A percentile compares a stretch with the other conserved stretches of the same genome.
phyloP scores from a whole-genome alignment of 1,284 basidiomycete species.

The Amylostereum chailletii region DNA sequence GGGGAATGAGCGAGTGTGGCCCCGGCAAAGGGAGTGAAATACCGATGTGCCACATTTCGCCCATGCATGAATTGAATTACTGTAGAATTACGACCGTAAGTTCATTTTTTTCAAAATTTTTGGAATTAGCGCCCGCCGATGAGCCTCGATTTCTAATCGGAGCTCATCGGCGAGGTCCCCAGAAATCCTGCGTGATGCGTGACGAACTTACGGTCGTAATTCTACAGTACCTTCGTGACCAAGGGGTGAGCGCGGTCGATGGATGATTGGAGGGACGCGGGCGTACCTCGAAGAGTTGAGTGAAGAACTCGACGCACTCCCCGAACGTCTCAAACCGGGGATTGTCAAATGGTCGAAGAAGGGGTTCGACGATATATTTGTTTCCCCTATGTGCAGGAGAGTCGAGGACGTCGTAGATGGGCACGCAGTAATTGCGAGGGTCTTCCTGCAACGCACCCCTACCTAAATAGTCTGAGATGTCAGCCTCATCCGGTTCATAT shows the following conservation, averaged over 20 bases:
- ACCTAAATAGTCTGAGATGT: not conserved
- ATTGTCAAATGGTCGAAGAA: not conserved
- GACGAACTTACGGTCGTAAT: too few species aligned
- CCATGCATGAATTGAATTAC: constrained; percentile 27
- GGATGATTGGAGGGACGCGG: not conserved
- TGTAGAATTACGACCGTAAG: too few species aligned
- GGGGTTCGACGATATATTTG: not conserved
- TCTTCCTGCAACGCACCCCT: constrained; percentile 13
- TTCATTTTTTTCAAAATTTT: too few species aligned
- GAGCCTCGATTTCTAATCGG: too few species aligned
- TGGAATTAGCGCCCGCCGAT: too few species aligned
- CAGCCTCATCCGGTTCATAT: not conserved
- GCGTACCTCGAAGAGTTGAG: not conserved
- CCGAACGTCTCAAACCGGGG: not conserved
- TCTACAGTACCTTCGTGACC: constrained; percentile 19
- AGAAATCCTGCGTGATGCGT: too few species aligned
- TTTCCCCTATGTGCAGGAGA: not conserved
- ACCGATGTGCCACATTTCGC: constrained; percentile 30
- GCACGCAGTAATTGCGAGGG: constrained; percentile 16
- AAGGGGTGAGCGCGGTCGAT: not conserved
- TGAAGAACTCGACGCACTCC: not conserved
- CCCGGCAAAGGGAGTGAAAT: not conserved
- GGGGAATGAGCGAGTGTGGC: too few species aligned
- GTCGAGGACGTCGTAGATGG: not conserved
- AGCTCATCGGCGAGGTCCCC: too few species aligned